A percentile compares a stretch with the other conserved stretches of the same genome.
These are phyloP conservation scores for Colletotrichum gigasporum DNA, from an alignment of 2,329 filamentous ascomycete species.

Conservation along the genomic window DNA sequence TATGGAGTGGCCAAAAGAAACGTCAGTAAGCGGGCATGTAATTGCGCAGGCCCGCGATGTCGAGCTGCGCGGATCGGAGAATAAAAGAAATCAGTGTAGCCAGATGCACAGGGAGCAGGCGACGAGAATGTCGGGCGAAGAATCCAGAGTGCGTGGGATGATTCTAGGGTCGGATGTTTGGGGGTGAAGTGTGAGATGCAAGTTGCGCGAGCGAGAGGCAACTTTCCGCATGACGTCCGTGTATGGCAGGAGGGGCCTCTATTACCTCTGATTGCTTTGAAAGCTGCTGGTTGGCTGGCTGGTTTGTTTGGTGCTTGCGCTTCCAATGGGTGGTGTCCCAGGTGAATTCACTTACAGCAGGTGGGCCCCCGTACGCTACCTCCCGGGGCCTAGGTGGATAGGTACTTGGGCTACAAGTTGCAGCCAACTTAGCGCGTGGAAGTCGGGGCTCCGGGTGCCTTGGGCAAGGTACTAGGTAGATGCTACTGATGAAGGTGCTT, in stretches of 20 bases:
- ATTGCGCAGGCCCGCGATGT: not conserved
- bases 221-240: conserved; percentile 31
- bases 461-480: not conserved
- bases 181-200: conserved; percentile 4
- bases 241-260: conserved; percentile 28
- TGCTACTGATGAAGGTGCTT: too few species aligned
- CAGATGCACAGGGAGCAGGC: not conserved
- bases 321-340: not conserved
- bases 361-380: not conserved
- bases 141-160: conserved; percentile 6
- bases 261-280: conserved; percentile 17
- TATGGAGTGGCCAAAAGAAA: conserved; percentile 21
- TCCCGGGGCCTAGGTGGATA: too few species aligned
- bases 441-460: conserved; percentile 1
- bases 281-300: conserved; percentile 24
- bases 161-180: conserved; percentile 15
- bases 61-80: not conserved
- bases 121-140: not conserved
- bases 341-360: not conserved
- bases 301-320: not conserved
- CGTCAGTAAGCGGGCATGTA: conserved; percentile 22
- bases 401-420: conserved; percentile 22
- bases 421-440: not conserved
- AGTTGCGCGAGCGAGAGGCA: conserved; percentile 30
- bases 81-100: not conserved